Conservation (phyloP, 495 filamentous ascomycete species). For the Aspergillus wentii region DNA sequence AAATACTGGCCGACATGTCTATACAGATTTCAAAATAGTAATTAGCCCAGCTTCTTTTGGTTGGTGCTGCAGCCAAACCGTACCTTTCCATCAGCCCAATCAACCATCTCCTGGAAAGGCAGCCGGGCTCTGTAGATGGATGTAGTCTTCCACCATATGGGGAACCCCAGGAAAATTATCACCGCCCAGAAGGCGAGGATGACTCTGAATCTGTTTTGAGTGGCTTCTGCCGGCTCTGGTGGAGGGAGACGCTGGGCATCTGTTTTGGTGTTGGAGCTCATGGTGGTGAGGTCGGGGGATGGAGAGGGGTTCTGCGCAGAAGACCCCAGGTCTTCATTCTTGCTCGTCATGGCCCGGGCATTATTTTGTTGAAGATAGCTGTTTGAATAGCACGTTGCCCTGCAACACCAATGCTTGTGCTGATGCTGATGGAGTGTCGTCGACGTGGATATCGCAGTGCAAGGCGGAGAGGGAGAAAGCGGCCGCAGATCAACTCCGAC, state of each 20-base stretch:
- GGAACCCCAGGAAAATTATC: constrained; percentile 77
- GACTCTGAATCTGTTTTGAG: constrained; percentile 63
- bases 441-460: too few relatives aligned
- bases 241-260: constrained; percentile 50
- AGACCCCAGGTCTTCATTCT: constrained; percentile 35
- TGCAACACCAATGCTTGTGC: too few relatives aligned
- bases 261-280: constrained; percentile 18
- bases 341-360: constrained; percentile 36
- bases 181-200: constrained; percentile 90
- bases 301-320: constrained; percentile 15
- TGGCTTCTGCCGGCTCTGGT: constrained; percentile 66
- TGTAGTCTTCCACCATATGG: constrained; percentile 97
- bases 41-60: too few relatives aligned
- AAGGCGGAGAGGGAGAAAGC: too few relatives aligned
- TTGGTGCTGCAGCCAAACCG: too few relatives aligned
- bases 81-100: constrained; percentile 92
- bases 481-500: too few relatives aligned
- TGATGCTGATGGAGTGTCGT: too few relatives aligned
- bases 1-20: constrained; percentile 87
- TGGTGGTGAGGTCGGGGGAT: constrained; percentile 10
- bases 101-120: constrained; percentile 80
- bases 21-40: too few relatives aligned
- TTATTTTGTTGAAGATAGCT: too few relatives aligned
- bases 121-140: constrained; percentile 84
- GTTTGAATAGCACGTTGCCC: too few relatives aligned